Evolutionary conservation across 2,329 filamentous ascomycete genomes (phyloP).

Genomic region (Fusarium compactum): DNA sequence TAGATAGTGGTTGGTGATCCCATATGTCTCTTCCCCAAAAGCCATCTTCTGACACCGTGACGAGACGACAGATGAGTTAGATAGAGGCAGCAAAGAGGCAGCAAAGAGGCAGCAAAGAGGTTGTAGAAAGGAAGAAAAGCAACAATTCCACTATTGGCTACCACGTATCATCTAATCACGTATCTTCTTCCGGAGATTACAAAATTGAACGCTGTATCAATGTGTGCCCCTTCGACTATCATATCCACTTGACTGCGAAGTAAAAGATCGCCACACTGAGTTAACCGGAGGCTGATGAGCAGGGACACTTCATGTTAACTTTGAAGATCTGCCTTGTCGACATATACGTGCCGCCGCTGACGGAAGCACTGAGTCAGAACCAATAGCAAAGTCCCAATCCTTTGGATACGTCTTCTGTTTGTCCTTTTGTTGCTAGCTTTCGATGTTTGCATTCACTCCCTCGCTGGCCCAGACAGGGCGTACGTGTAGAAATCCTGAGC

Average conservation of each 20-base stretch:
- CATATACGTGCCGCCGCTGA: not conserved
- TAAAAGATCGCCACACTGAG: not conserved
- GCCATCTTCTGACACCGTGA: too few relatives aligned
- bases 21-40: too few relatives aligned
- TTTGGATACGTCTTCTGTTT: not conserved
- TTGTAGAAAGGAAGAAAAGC: too few relatives aligned
- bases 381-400: not conserved
- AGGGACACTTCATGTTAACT: accelerated
- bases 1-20: too few relatives aligned
- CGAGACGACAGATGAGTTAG: too few relatives aligned
- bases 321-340: not conserved
- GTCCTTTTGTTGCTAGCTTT: not conserved
- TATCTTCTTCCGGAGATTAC: not conserved
- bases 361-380: not conserved
- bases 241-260: accelerated
- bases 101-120: too few relatives aligned
- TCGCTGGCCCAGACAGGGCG: not conserved
- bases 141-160: not conserved
- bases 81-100: not conserved
- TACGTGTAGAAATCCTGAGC: constrained; percentile 48
- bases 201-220: not conserved
- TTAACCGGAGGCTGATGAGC: accelerated
- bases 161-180: not conserved
- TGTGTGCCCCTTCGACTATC: accelerated
- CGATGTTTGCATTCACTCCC: not conserved